Conservation (phyloP, 805 yeast species). For the Citeromyces nyonsensis region DNA sequence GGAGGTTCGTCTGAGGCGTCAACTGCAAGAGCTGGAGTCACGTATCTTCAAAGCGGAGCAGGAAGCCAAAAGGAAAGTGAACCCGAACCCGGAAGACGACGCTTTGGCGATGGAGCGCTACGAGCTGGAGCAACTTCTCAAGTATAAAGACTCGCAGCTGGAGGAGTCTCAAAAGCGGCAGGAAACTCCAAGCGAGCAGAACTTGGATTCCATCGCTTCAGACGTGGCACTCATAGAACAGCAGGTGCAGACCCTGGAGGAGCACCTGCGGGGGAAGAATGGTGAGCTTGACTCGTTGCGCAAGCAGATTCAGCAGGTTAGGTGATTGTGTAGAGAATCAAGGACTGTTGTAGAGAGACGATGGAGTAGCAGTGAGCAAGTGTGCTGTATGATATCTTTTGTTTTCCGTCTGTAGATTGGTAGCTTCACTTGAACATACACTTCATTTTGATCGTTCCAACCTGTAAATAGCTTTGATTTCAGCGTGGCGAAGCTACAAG, state of each 20-base stretch:
- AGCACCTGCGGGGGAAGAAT: constrained; percentile 46
- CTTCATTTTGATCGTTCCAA: no score
- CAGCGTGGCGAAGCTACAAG: no score
- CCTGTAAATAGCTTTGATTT: no score
- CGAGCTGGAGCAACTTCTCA: constrained; percentile 73
- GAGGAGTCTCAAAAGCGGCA: constrained; percentile 17
- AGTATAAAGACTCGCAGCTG: constrained; percentile 56
- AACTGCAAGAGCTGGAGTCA: constrained; percentile 57
- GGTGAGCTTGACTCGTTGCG: no score
- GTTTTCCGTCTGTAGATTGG: no score
- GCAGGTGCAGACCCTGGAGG: constrained; percentile 63
- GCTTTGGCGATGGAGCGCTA: constrained; percentile 19
- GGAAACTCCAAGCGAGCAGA: constrained; percentile 8
- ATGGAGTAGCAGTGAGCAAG: no score
- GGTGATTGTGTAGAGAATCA: no score
- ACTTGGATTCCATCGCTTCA: constrained; percentile 35
- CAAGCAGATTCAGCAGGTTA: no score
- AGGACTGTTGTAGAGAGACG: no score
- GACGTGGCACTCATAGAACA: constrained; percentile 59
- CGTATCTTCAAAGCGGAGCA: constrained; percentile 40
- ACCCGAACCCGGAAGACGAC: constrained; percentile 8
- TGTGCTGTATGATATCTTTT: no score
- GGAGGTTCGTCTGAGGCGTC: constrained; percentile 34
- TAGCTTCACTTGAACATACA: no score
- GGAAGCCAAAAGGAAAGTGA: constrained; percentile 21